Evolutionary conservation across 1,139 yeast genomes (phyloP).

Genomic region (Suhomyces yuchorum): DNA sequence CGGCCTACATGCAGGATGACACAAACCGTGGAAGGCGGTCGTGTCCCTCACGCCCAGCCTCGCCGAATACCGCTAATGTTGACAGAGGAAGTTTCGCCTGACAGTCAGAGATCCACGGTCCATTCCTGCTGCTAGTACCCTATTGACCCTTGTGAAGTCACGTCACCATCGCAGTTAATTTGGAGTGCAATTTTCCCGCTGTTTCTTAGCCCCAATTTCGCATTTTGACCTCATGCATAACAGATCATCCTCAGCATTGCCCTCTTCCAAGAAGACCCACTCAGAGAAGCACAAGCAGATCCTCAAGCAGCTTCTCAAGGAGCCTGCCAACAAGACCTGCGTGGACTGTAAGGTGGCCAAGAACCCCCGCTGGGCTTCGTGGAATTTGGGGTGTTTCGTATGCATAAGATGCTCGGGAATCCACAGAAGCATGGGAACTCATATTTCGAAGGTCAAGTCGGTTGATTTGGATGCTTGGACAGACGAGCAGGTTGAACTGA

Average conservation of each 20-base stretch:
- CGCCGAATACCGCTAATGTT: slow-evolving; percentile 2
- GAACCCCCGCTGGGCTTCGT: slow-evolving; percentile 97
- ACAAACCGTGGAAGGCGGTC: background rate
- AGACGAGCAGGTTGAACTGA: slow-evolving; percentile 81
- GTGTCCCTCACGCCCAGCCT: background rate
- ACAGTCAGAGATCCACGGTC: background rate
- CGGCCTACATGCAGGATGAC: slow-evolving; percentile 1
- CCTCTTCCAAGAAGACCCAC: slow-evolving; percentile 47
- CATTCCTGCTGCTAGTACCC: background rate
- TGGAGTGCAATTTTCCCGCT: background rate
- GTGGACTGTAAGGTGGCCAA: slow-evolving; percentile 89
- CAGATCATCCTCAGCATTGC: slow-evolving; percentile 28
- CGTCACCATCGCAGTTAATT: background rate
- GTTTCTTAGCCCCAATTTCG: background rate
- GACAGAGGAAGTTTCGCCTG: background rate
- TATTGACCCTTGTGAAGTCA: background rate
- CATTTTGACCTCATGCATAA: slow-evolving; percentile 18
- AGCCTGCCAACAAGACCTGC: slow-evolving; percentile 74
- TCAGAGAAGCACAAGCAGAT: slow-evolving; percentile 66
- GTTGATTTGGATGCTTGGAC: slow-evolving; percentile 97
- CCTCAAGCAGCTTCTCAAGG: slow-evolving; percentile 70
- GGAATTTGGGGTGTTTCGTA: slow-evolving; percentile 90
- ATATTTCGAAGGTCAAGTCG: slow-evolving; percentile 81
- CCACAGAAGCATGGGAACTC: slow-evolving; percentile 94
- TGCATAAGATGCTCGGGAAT: slow-evolving; percentile 94